Evolutionary conservation across 371 early-diverging fungal genomes (phyloP).

Genomic region (Apophysomyces ossiformis): DNA sequence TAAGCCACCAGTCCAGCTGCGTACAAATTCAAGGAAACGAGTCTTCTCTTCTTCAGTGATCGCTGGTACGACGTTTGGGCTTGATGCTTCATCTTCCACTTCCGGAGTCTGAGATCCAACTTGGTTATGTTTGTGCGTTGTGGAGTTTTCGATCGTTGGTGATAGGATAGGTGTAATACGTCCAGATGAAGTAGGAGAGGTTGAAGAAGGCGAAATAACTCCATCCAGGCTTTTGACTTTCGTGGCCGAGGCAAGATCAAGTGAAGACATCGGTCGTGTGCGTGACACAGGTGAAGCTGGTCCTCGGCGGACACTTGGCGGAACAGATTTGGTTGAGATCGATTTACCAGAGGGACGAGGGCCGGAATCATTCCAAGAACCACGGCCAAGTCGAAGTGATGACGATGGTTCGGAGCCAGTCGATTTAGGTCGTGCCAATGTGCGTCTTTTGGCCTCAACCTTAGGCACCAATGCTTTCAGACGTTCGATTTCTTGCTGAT

Average conservation of each 20-base stretch:
- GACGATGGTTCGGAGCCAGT: constrained; percentile 12
- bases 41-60: constrained; percentile 49
- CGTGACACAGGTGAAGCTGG: constrained; percentile 10
- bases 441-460: constrained; percentile 32
- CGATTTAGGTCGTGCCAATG: constrained; percentile 17
- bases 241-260: neutral
- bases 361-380: constrained; percentile 17
- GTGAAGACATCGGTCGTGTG: constrained; percentile 6
- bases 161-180: constrained; percentile 5
- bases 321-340: constrained; percentile 14
- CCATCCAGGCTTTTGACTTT: neutral
- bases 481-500: constrained; percentile 52
- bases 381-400: constrained; percentile 9
- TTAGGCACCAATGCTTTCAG: constrained; percentile 51
- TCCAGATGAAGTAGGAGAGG: constrained; percentile 6
- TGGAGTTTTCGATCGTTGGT: neutral
- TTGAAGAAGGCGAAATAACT: neutral
- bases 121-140: neutral
- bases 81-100: constrained; percentile 1
- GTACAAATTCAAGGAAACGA: constrained; percentile 49
- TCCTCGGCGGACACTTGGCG: constrained; percentile 7
- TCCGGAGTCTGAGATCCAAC: constrained; percentile 6
- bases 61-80: neutral
- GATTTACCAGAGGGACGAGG: constrained; percentile 15
- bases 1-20: constrained; percentile 52